Evolutionary conservation across 1,139 yeast genomes (phyloP).

Genomic region (Saccharomycopsis hybrid): DNA sequence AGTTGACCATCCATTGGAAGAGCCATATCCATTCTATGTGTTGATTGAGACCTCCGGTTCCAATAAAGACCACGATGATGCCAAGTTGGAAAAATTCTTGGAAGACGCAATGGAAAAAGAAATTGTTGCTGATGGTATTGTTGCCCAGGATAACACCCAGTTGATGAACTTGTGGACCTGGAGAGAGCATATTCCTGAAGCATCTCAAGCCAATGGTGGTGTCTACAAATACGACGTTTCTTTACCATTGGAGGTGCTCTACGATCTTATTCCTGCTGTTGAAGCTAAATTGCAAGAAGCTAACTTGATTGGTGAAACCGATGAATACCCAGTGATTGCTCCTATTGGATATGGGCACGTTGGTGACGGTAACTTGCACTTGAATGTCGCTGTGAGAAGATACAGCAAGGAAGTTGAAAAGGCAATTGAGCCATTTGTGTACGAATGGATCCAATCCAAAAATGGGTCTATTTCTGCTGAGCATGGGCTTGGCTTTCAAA

Average conservation of each 20-base stretch:
- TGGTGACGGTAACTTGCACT: conserved; percentile 93
- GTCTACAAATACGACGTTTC: conserved; percentile 96
- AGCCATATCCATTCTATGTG: conserved; percentile 77
- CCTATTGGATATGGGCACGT: conserved; percentile 95
- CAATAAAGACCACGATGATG: conserved; percentile 77
- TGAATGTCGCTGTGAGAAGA: conserved; percentile 84
- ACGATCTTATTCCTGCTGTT: conserved; percentile 72
- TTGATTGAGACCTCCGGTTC: conserved; percentile 94
- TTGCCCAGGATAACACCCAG: conserved; percentile 93
- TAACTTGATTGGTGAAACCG: conserved; percentile 59
- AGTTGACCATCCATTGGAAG: conserved; percentile 69
- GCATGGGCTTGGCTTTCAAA: conserved; percentile 95
- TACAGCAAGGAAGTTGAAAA: conserved; percentile 72
- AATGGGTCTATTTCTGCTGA: conserved; percentile 93
- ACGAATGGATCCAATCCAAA: conserved; percentile 75
- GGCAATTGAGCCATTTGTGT: conserved; percentile 84
- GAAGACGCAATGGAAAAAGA: conserved; percentile 83
- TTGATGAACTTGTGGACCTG: conserved; percentile 80
- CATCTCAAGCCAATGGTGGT: conserved; percentile 80
- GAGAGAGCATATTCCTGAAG: conserved; percentile 93
- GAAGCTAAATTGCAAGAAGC: conserved; percentile 49
- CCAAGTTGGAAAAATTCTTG: conserved; percentile 69
- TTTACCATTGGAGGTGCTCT: conserved; percentile 71
- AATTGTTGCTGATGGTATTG: conserved; percentile 81
- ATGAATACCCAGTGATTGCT: conserved; percentile 68